A percentile compares a stretch with the other conserved stretches of the same genome.
These are phyloP conservation scores for Ambrosia trifida DNA, from an alignment of 129 eudicot species.

Conservation along the genomic window DNA sequence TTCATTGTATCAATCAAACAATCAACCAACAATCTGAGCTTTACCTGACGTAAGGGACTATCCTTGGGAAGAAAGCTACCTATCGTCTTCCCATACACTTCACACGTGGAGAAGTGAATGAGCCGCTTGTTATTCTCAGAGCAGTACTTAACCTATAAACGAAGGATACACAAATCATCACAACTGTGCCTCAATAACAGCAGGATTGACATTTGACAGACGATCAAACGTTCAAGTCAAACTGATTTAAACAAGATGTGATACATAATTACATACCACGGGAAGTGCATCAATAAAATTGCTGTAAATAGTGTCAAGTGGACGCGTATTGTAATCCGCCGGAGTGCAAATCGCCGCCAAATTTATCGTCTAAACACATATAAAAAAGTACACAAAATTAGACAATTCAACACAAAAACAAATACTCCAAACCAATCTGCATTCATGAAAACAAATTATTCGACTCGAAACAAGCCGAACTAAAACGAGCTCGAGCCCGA, in stretches of 20 bases:
- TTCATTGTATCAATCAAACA: constrained; percentile 6
- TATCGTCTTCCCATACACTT: constrained; percentile 90
- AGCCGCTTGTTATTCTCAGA: constrained; percentile 92
- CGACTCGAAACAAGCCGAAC: too few relatives aligned
- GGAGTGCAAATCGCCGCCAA: constrained; percentile 99
- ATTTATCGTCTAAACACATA: constrained; percentile 63
- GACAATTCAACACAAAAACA: constrained; percentile 15
- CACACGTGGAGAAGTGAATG: constrained; percentile 97
- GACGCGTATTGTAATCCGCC: constrained; percentile 94
- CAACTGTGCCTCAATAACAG: neutral
- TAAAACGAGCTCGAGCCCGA: neutral
- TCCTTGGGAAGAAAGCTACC: constrained; percentile 89
- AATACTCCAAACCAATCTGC: constrained; percentile 16
- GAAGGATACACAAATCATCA: constrained; percentile 4
- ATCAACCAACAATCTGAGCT: constrained; percentile 12
- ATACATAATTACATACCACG: constrained; percentile 71
- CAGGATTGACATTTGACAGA: neutral
- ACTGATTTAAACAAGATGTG: constrained; percentile 4
- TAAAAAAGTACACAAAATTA: neutral
- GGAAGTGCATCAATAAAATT: constrained; percentile 97
- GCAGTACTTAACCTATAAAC: constrained; percentile 80
- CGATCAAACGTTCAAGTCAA: constrained; percentile 4
- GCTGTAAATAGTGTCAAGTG: constrained; percentile 95
- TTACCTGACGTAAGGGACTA: constrained; percentile 84
- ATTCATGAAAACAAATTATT: constrained; percentile 15